Conservation (phyloP, 164 flowering plant species). For the Litsea cubeba region DNA sequence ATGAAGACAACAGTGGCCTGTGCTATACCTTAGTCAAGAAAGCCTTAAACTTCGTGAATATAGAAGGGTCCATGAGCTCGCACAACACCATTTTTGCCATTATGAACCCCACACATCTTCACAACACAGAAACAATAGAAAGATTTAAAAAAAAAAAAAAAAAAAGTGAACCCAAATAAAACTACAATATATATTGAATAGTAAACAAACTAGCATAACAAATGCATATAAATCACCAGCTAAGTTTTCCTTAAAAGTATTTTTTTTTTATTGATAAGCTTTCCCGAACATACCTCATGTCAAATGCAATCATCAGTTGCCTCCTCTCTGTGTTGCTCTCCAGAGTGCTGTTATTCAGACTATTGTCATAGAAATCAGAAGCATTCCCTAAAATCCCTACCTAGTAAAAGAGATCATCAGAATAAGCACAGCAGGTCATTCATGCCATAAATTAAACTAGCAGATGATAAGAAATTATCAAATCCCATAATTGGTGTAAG, state of each 20-base stretch:
- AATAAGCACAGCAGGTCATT: neutral
- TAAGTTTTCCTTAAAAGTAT: neutral
- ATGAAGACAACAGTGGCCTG: neutral
- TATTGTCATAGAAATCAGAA: conserved; percentile 65
- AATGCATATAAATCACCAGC: neutral
- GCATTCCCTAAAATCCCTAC: conserved; percentile 97
- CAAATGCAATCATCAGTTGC: conserved; percentile 98
- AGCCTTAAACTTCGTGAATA: conserved; percentile 68
- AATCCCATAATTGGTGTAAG: neutral
- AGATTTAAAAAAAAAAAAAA: neutral
- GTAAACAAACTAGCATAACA: neutral
- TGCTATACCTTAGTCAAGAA: conserved; percentile 69
- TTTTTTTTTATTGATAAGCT: too few relatives aligned
- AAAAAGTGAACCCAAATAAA: neutral
- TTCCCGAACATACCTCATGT: conserved; percentile 66
- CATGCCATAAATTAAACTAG: neutral
- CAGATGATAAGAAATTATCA: neutral
- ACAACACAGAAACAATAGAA: conserved; percentile 10
- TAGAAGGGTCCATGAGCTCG: conserved; percentile 89
- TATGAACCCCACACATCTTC: conserved; percentile 94
- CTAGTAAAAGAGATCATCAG: conserved; percentile 33
- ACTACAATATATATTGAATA: neutral
- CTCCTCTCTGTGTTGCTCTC: conserved; percentile 59
- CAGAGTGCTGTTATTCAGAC: conserved; percentile 25
- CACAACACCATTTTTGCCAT: conserved; percentile 93